Percentiles rank a stretch among this genome's conserved stretches.
Evolutionary conservation across 768 basidiomycete genomes (phyloP).

Genomic region (Lyophyllum semitale): DNA sequence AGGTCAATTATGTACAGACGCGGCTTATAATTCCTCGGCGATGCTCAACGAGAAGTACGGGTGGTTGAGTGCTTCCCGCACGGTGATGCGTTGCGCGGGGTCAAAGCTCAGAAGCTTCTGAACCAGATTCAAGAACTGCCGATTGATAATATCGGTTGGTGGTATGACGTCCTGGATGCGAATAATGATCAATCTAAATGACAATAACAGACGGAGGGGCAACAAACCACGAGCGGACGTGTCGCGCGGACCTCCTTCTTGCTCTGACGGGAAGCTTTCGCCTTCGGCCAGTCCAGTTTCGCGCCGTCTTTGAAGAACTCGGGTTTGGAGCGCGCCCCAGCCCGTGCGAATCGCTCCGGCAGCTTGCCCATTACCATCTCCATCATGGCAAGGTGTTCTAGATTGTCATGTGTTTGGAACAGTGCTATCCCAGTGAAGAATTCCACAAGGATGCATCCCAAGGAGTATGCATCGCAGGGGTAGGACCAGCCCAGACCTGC

Average conservation of each 20-base stretch:
- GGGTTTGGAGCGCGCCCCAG: constrained; percentile 77
- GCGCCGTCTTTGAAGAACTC: constrained; percentile 90
- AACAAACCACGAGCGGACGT: constrained; percentile 69
- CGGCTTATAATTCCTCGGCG: constrained; percentile 62
- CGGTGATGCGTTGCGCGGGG: constrained; percentile 84
- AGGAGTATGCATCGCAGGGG: constrained; percentile 97
- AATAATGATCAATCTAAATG: constrained; percentile 7
- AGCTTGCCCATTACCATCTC: constrained; percentile 99
- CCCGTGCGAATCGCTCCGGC: constrained; percentile 81
- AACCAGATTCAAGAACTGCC: constrained; percentile 86
- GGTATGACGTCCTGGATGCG: constrained; percentile 77
- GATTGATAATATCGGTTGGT: constrained; percentile 70
- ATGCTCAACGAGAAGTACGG: constrained; percentile 79
- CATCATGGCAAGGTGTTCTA: constrained; percentile 99
- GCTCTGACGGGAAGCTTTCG: constrained; percentile 85
- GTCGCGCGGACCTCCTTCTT: constrained; percentile 93
- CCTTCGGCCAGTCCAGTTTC: constrained; percentile 91
- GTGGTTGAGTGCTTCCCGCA: constrained; percentile 85
- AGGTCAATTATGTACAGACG: constrained; percentile 15
- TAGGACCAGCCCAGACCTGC: constrained; percentile 96
- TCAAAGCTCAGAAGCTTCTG: constrained; percentile 88
- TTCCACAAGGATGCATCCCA: constrained; percentile 98
- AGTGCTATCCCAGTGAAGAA: constrained; percentile 97
- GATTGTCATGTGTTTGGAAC: constrained; percentile 99
- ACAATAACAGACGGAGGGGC: constrained; percentile 3